phyloP scores from a whole-genome alignment of 805 yeast species.

The Hanseniaspora singularis region DNA sequence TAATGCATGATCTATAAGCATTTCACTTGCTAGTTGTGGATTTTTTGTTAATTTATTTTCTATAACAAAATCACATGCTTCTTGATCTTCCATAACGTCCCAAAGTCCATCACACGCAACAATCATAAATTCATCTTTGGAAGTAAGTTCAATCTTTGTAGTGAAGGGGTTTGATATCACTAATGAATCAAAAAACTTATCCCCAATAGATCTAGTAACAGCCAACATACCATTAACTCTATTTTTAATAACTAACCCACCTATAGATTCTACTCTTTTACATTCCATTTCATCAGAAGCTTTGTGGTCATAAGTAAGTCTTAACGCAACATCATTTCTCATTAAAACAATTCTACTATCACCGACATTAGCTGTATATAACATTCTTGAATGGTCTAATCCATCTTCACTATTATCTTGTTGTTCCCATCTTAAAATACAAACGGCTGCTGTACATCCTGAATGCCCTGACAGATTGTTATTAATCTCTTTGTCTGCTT shows the following conservation, averaged over 20 bases:
- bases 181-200: slow-evolving; percentile 76
- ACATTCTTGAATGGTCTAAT: slow-evolving; percentile 49
- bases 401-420: slow-evolving; percentile 22
- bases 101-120: slow-evolving; percentile 94
- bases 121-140: slow-evolving; percentile 62
- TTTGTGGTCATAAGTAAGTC: slow-evolving; percentile 87
- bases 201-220: slow-evolving; percentile 87
- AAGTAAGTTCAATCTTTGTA: slow-evolving; percentile 62
- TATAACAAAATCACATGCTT: slow-evolving; percentile 63
- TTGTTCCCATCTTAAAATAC: slow-evolving; percentile 73
- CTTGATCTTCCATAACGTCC: slow-evolving; percentile 83
- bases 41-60: slow-evolving; percentile 42
- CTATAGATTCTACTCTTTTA: slow-evolving; percentile 58
- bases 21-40: slow-evolving; percentile 43
- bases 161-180: slow-evolving; percentile 90
- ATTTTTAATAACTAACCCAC: slow-evolving; percentile 80
- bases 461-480: slow-evolving; percentile 55
- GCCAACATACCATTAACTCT: slow-evolving; percentile 94
- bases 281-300: slow-evolving; percentile 73
- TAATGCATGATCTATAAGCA: slow-evolving; percentile 61
- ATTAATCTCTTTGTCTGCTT: slow-evolving; percentile 60
- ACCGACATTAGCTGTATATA: slow-evolving; percentile 91
- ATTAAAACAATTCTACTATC: slow-evolving; percentile 76
- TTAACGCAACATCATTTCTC: slow-evolving; percentile 58
- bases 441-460: slow-evolving; percentile 94